These are phyloP conservation scores for Liriodendron chinense DNA, from an alignment of 164 flowering plant species.

Conservation along the genomic window DNA sequence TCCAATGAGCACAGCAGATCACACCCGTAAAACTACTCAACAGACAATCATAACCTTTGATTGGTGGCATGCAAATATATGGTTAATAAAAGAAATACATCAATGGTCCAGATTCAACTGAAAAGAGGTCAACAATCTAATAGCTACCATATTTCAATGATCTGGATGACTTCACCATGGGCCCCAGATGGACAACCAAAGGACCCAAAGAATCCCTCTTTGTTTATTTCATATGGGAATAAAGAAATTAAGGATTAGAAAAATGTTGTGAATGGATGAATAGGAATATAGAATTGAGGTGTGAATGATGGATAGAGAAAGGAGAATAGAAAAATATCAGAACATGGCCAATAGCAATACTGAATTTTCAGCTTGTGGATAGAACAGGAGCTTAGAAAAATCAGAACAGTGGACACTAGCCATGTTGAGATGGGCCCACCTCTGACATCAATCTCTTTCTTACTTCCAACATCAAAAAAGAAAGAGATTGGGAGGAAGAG, in stretches of 20 bases:
- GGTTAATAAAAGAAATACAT: too few relatives aligned
- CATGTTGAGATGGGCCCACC: conserved; percentile 12
- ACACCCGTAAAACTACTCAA: too few relatives aligned
- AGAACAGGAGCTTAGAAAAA: conserved; percentile 1
- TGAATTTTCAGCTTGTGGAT: conserved; percentile 6
- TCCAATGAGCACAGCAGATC: too few relatives aligned
- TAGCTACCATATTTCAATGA: neutral
- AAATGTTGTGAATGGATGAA: neutral
- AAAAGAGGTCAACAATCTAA: neutral
- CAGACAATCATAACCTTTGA: neutral
- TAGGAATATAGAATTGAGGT: neutral
- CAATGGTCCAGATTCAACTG: neutral
- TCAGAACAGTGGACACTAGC: neutral
- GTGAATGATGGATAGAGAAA: neutral
- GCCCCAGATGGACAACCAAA: neutral
- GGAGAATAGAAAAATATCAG: neutral
- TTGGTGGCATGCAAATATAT: neutral
- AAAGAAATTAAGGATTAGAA: neutral
- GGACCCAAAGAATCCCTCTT: neutral
- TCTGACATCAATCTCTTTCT: conserved; percentile 14
- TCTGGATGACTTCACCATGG: neutral
- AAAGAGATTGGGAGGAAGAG: neutral
- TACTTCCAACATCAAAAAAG: conserved; percentile 10
- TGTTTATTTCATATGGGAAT: neutral
- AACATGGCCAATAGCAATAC: neutral